These are phyloP conservation scores for Syzygium malaccense DNA, from an alignment of 441 rosid species.

Conservation along the genomic window DNA sequence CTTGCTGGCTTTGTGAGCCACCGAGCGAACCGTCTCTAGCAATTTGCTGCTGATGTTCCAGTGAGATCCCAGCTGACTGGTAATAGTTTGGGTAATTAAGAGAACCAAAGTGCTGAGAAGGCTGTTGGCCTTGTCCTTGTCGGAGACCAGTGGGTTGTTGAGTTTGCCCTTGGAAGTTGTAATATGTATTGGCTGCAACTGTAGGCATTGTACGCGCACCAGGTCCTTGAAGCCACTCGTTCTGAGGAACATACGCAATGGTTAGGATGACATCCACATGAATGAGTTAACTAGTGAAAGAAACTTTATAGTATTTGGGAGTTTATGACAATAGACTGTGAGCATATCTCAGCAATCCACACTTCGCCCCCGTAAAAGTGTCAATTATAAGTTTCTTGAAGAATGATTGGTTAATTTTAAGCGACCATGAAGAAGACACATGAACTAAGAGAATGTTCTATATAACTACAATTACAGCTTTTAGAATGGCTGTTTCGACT, in stretches of 20 bases:
- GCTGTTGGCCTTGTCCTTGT: conserved; percentile 91
- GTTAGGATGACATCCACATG: background rate
- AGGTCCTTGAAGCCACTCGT: conserved; percentile 92
- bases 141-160: conserved; percentile 78
- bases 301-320: background rate
- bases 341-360: background rate
- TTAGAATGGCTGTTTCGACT: background rate
- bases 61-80: conserved; percentile 62
- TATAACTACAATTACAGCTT: background rate
- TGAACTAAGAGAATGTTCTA: background rate
- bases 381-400: background rate
- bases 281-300: background rate
- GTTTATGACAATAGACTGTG: background rate
- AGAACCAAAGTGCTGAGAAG: conserved; percentile 67
- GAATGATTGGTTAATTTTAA: background rate
- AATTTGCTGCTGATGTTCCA: conserved; percentile 89
- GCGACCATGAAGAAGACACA: background rate
- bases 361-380: background rate
- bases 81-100: conserved; percentile 86
- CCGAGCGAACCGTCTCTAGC: conserved; percentile 54
- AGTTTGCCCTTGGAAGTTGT: conserved; percentile 87
- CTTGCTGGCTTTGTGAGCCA: conserved; percentile 72
- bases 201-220: conserved; percentile 77
- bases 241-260: conserved; percentile 31
- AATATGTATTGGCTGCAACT: conserved; percentile 68